Base-by-base conservation (phyloP, 192 early-diverging fungal genomes). In the Entomortierella parvispora region DNA sequence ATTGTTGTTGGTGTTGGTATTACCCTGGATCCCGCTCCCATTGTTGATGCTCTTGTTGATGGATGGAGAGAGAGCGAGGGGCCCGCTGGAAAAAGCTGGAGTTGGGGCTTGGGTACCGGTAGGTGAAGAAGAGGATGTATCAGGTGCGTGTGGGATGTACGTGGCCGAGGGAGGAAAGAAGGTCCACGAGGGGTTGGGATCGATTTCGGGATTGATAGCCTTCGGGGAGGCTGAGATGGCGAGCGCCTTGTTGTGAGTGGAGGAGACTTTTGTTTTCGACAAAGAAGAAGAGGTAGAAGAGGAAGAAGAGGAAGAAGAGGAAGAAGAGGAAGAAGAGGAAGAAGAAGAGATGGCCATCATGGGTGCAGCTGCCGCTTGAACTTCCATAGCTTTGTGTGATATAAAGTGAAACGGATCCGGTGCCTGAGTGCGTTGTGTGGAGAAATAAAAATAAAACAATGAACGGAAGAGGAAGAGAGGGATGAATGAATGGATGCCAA, bases 111-210 rank as follows among this genome's bases (percentile, higher is more conserved):
- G 10, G 23, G 25, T 31, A 42, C 18, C 53, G 29, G 28, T 18
- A 34, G 54, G n/a, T 28, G 51, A 40, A 22, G 32, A 33, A 47
- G 71, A 60, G 32, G 29, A 17, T 65, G 17, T 37, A 33, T 51
- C 23, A 7, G 65, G 33, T 37, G 58, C 2, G 25, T 61, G 71
- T 2, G 71, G 71, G 40, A 67, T 62, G 58, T 67, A 76, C 0
- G 71, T 76, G n/a, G 71, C 71, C 3, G 64, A 62, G 29, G 71
- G 58, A 29, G 65, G 71, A 51, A 76, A 76, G 71, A 76, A 76
- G 33, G 58, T 61, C 71, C 71, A 76, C 6, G 71, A 67, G 15
- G 71, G 71, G 37, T 67, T 42, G 11, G 71, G 71, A 58, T 76
- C 71, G 37, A 57, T 62, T n/a, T 76, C 65, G 33, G 47, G 47